phyloP scores from a whole-genome alignment of 441 rosid species.

The Gossypium lobatum region DNA sequence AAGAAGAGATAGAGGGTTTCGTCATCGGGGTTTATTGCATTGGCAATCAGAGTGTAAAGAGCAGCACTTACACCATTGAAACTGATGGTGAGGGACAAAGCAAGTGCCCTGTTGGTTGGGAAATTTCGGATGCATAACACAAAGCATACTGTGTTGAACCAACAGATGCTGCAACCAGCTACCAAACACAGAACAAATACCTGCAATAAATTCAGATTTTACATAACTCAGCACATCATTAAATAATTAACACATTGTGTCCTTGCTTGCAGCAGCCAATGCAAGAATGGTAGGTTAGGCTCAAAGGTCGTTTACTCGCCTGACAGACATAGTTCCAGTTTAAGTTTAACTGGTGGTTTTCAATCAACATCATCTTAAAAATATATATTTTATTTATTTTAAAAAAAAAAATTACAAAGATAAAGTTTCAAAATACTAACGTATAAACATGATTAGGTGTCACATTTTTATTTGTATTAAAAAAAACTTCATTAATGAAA shows the following conservation, averaged over 20 bases:
- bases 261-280: not conserved
- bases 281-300: constrained; percentile 14
- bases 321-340: not conserved
- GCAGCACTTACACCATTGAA: constrained; percentile 77
- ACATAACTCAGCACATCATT: too few relatives aligned
- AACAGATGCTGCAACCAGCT: constrained; percentile 78
- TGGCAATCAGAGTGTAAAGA: constrained; percentile 55
- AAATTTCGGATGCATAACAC: constrained; percentile 74
- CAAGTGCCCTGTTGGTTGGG: constrained; percentile 47
- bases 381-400: too few relatives aligned
- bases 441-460: too few relatives aligned
- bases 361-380: not conserved
- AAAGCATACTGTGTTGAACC: constrained; percentile 86
- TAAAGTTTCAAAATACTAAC: too few relatives aligned
- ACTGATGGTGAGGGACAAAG: constrained; percentile 69
- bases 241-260: too few relatives aligned
- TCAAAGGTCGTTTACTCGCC: not conserved
- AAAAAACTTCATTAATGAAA: too few relatives aligned
- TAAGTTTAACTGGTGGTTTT: not conserved
- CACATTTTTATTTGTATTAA: too few relatives aligned
- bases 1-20: constrained; percentile 53
- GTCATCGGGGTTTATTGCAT: constrained; percentile 36
- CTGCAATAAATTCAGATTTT: constrained; percentile 26
- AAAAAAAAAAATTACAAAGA: too few relatives aligned
- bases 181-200: constrained; percentile 54